A percentile compares a stretch with the other conserved stretches of the same genome.
phyloP scores from a whole-genome alignment of 2,329 filamentous ascomycete species.

The Purpureocillium lavendulum region DNA sequence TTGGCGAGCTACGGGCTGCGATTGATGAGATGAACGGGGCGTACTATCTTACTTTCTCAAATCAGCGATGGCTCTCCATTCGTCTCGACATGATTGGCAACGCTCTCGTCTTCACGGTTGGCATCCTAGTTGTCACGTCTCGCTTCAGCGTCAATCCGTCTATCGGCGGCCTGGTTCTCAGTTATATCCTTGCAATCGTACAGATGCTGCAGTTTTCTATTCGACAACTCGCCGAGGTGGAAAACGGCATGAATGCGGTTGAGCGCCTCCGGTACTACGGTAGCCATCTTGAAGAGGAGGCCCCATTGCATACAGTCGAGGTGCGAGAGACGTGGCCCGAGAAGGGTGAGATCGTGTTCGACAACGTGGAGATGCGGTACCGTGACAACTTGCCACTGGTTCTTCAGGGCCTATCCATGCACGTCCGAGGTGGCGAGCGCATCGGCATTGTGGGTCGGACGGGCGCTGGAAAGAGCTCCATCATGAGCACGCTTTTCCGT shows the following conservation, averaged over 20 bases:
- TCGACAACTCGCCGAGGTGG: conserved; percentile 86
- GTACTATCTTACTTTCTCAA: conserved; percentile 91
- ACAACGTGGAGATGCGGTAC: conserved; percentile 72
- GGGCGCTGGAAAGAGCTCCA: conserved; percentile 74
- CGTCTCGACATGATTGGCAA: conserved; percentile 81
- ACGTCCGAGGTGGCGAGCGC: conserved; percentile 66
- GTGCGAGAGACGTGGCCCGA: conserved; percentile 76
- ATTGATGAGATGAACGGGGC: conserved; percentile 91
- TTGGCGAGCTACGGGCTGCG: conserved; percentile 56
- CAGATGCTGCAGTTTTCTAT: conserved; percentile 96
- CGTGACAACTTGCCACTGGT: conserved; percentile 64
- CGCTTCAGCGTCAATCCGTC: conserved; percentile 79
- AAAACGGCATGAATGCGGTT: conserved; percentile 97
- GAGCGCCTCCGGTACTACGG: conserved; percentile 90
- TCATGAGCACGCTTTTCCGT: conserved; percentile 77
- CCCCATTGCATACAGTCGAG: conserved; percentile 68
- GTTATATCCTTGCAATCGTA: conserved; percentile 87
- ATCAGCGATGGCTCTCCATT: conserved; percentile 86
- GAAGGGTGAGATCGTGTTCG: conserved; percentile 70
- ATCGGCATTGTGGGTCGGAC: conserved; percentile 78
- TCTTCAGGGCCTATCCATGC: conserved; percentile 61
- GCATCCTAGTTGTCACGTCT: conserved; percentile 85
- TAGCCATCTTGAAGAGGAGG: conserved; percentile 78
- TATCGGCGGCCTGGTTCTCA: conserved; percentile 79
- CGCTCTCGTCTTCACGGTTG: conserved; percentile 75